Evolutionary conservation across 2,329 filamentous ascomycete genomes (phyloP), one percentile per base, ranked within the genome.

Genomic region (Fusarium fracticaudum): DNA sequence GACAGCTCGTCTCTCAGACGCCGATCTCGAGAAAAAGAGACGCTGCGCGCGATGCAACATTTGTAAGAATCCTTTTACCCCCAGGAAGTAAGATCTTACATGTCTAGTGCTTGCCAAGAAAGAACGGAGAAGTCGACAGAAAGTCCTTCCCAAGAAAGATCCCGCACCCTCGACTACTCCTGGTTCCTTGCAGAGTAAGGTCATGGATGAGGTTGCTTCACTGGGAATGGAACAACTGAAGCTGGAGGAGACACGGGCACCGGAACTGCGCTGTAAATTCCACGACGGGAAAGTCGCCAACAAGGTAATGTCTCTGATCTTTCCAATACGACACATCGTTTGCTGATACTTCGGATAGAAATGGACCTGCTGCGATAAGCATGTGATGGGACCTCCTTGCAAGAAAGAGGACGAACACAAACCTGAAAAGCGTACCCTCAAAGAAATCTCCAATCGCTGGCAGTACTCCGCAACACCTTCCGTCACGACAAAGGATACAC

Each of bases 321-420:
- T 2, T n/a, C 3, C 4, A 31, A 26, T 5, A 11, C 2, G 2
- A 26, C 6, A n/a, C 24, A 24, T 3, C 1, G 1, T 7, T 53
- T 9, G 14, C 22, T 37, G 3, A 74, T 9, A 9, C 1, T 15
- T 5, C 1, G 22, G 1, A 3, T 13, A 63, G 72, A 64, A 44
- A 44, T 74, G 72, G 72, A 70, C 63, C 1, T 74, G 72, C 20
- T 74, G 72, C 48, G 44, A 31, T 1, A 37, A 24, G 14, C 60
- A 64, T 31, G 33, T 54, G 14, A 20, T 15, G 1, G 44, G 47
- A 3, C 31, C 60, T 3, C 60, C 62, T 5, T 74, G 72, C 20
- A 60, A 44, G 6, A n/a, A 60, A 24, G 44, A 71, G n/a, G 43
- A 54, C 14, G 7, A 22, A 10, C 72, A 74, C 22, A 14, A 47